Evolutionary conservation across 2,329 filamentous ascomycete species (phyloP).

Genomic region (Monosporascus sp.): DNA sequence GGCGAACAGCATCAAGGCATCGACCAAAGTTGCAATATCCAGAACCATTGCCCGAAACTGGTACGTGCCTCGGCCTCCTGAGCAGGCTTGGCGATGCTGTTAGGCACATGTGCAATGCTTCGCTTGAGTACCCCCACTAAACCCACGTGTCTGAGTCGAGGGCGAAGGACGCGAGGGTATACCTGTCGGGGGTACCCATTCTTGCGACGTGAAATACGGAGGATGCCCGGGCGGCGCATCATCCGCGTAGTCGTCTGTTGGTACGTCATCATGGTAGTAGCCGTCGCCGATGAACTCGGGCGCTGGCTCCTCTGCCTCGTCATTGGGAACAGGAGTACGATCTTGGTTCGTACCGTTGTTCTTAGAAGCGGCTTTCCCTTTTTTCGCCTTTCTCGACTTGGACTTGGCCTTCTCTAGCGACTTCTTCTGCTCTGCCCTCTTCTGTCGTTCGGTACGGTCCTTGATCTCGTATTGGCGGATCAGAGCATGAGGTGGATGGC

Average conservation of each 20-base stretch:
- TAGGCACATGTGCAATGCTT: no score
- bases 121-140: no score
- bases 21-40: slow-evolving; percentile 1
- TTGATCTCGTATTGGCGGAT: slow-evolving; percentile 94
- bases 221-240: slow-evolving; percentile 13
- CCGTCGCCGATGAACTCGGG: slow-evolving; percentile 17
- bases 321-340: slow-evolving; percentile 13
- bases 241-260: slow-evolving; percentile 2
- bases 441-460: slow-evolving; percentile 77
- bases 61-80: no score
- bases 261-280: slow-evolving; percentile 20
- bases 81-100: no score
- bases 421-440: slow-evolving; percentile 79
- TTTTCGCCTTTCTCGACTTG: slow-evolving; percentile 86
- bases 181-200: not conserved
- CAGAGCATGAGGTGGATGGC: slow-evolving; percentile 75
- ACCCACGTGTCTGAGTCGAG: slow-evolving; percentile 9
- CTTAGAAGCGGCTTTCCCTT: slow-evolving; percentile 64
- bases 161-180: not conserved
- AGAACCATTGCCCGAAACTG: not conserved
- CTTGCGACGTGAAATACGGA: not conserved
- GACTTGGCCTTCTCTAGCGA: slow-evolving; percentile 90
- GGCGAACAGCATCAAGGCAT: not conserved
- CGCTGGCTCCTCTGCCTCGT: slow-evolving; percentile 18
- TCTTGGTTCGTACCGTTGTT: slow-evolving; percentile 24